Conservation (phyloP, 1,139 yeast genomes). For the Suhomyces wounanorum region DNA sequence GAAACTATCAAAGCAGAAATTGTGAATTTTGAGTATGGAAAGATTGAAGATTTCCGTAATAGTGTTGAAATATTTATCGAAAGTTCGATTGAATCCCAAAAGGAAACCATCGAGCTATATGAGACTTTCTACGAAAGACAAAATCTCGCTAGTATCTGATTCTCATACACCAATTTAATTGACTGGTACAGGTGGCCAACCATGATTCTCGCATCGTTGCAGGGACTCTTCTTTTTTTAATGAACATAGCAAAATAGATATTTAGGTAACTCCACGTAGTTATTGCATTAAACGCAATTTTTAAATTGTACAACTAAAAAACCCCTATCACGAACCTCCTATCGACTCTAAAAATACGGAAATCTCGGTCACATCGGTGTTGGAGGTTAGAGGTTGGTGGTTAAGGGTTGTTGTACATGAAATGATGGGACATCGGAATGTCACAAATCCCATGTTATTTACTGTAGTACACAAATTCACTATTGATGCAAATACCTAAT, state of each 20-base stretch:
- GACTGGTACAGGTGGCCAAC: background rate
- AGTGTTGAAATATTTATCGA: slow-evolving; percentile 90
- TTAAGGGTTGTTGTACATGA: no score
- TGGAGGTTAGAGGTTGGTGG: no score
- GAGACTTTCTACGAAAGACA: slow-evolving; percentile 76
- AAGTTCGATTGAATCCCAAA: slow-evolving; percentile 88
- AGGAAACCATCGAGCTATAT: slow-evolving; percentile 93
- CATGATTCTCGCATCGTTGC: background rate
- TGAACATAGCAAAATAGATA: background rate
- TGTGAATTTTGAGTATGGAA: slow-evolving; percentile 69
- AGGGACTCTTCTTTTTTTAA: background rate
- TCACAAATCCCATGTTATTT: no score
- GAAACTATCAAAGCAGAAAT: slow-evolving; percentile 70
- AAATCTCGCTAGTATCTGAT: slow-evolving; percentile 26
- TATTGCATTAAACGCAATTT: no score
- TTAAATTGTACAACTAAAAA: no score
- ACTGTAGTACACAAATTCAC: no score
- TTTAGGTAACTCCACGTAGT: background rate
- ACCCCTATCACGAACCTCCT: no score
- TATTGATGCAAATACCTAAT: no score
- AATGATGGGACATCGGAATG: no score
- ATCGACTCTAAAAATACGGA: background rate
- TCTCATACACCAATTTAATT: background rate
- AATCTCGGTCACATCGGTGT: background rate
- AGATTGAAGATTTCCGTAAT: slow-evolving; percentile 82